Percentiles rank a stretch among this genome's conserved stretches.
phyloP scores from a whole-genome alignment of 257 asterid genomes.

The Lavandula angustifolia region DNA sequence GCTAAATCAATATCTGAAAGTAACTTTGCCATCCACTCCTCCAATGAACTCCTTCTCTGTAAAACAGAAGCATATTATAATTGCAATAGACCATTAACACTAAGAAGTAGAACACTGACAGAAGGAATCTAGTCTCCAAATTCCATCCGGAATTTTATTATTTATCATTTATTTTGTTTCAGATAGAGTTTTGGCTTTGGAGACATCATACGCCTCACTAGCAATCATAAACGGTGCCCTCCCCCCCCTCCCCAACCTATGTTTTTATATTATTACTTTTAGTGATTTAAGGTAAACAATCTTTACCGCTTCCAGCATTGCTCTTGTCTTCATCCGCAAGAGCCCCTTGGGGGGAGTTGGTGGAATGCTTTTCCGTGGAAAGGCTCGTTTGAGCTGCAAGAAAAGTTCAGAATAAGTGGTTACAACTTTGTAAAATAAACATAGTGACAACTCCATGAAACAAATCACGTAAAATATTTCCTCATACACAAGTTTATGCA shows the following conservation, averaged over 20 bases:
- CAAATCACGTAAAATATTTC: conserved; percentile 9
- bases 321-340: conserved; percentile 74
- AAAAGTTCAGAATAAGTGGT: conserved; percentile 28
- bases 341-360: conserved; percentile 94
- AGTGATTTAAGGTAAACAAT: background rate
- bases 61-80: background rate
- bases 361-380: conserved; percentile 72
- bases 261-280: background rate
- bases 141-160: no score
- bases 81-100: no score
- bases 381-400: conserved; percentile 74
- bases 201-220: background rate
- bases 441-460: conserved; percentile 9
- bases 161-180: no score
- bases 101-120: no score
- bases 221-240: background rate
- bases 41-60: conserved; percentile 89
- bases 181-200: no score
- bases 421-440: conserved; percentile 5
- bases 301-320: conserved; percentile 89
- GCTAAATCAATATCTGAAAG: conserved; percentile 88
- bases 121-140: no score
- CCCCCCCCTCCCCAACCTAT: background rate
- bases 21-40: conserved; percentile 88
- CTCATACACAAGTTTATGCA: background rate